Evolutionary conservation across 192 early-diverging fungal species (phyloP), one percentile per base, ranked within the genome.

Genomic region (Coemansia sp.): DNA sequence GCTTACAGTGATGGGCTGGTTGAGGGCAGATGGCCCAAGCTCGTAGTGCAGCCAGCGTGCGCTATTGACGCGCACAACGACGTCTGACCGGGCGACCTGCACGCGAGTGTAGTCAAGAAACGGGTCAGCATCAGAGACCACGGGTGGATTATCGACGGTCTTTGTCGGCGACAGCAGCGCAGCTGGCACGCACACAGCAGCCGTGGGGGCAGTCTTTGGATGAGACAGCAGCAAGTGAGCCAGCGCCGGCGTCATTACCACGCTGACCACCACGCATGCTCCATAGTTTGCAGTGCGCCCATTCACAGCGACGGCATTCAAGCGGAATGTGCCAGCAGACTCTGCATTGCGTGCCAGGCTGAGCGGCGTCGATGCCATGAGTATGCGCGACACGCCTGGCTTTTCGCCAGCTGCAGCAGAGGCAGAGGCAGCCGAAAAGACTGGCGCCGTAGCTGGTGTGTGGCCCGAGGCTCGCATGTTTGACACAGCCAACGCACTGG

Each of bases 41-140:
- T 72, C 62, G 19, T 58, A 55, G 26, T 79, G 58, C 19, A 34
- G 6, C 70, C 70, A 79, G 18, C 76, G 62, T n/a, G 10, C 43
- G 15, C 76, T 70, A 32, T 72, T 53, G n/a, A 79, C 70, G 6
- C 76, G 76, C 10, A 79, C 59, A 15, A 79, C 76, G 1, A 69
- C 39, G 41, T 72, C 76, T 1, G 62, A 29, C 6, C 70, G 70
- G 33, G 50, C 32, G 8, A 79, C 22, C 66, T 68, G 66, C 21
- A 79, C 69, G 0, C 70, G 70, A 11, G 53, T 55, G 29, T 69
- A 56, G 41, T 79, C 76, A 3, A 72, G 39, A 24, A 56, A 68
- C 42, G 76, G 59, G 34, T 79, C 76, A 8, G 55, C 60, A 21
- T 65, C 59, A 0, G 62, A 58, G 18, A 60, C 33, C 14, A 26